phyloP scores from a whole-genome alignment of 805 yeast genomes.

The Suhomyces prunicola region DNA sequence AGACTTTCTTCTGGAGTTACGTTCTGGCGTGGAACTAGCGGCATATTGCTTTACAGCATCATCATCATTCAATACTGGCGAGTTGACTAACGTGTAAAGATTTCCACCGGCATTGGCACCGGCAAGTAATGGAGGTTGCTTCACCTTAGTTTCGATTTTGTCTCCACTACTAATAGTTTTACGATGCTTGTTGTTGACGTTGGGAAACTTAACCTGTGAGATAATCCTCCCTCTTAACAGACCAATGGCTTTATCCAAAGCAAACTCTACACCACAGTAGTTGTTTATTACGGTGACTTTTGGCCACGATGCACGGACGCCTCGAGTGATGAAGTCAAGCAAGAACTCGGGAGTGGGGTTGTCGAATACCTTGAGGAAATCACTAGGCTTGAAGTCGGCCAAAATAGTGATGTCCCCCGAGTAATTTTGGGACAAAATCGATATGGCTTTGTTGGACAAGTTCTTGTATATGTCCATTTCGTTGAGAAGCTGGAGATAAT shows the following conservation, averaged over 20 bases:
- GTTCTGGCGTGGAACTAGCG: background rate
- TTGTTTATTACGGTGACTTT: slow-evolving; percentile 79
- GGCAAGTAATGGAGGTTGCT: background rate
- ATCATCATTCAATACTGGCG: slow-evolving; percentile 17
- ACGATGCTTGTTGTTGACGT: slow-evolving; percentile 1
- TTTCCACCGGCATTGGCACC: background rate
- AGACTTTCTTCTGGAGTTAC: background rate
- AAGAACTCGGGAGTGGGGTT: slow-evolving; percentile 83
- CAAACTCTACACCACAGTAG: slow-evolving; percentile 87
- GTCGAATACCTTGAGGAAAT: slow-evolving; percentile 59
- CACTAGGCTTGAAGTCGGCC: slow-evolving; percentile 65
- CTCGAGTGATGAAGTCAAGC: slow-evolving; percentile 66
- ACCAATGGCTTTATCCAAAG: slow-evolving; percentile 78
- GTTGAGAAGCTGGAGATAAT: slow-evolving; percentile 65
- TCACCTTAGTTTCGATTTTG: background rate
- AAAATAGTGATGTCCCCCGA: slow-evolving; percentile 92
- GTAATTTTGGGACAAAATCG: slow-evolving; percentile 80
- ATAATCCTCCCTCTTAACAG: slow-evolving; percentile 60
- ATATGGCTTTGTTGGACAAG: slow-evolving; percentile 65
- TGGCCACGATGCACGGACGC: slow-evolving; percentile 94
- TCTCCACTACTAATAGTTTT: slow-evolving; percentile 1
- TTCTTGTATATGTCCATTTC: slow-evolving; percentile 79
- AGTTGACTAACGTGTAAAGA: slow-evolving; percentile 17
- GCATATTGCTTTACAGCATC: slow-evolving; percentile 6
- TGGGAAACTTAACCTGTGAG: slow-evolving; percentile 17